Conservation (phyloP, 192 early-diverging fungal species). For the Coemansia guatemalensis region DNA sequence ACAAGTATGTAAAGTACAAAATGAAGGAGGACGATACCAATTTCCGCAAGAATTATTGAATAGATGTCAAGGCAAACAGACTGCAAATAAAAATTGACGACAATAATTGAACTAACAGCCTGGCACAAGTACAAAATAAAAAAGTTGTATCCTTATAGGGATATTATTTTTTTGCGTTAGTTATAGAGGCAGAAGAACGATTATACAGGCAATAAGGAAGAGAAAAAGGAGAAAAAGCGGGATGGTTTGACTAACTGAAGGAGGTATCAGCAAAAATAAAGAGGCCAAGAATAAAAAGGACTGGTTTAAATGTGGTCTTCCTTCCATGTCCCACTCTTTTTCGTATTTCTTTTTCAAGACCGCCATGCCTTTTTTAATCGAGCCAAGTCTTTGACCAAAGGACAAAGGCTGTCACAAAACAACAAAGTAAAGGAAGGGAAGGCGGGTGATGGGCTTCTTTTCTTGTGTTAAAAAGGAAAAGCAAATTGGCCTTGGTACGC, state of each 20-base stretch:
- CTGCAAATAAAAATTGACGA: not conserved
- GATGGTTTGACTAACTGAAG: not conserved
- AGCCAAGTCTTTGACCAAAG: not conserved
- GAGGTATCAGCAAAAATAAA: not conserved
- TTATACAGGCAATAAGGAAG: slow-evolving; percentile 2
- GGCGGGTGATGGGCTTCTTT: not conserved
- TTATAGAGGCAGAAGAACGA: slow-evolving; percentile 1
- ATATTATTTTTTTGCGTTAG: not conserved
- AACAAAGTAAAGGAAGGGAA: slow-evolving; percentile 3
- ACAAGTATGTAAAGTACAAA: not conserved
- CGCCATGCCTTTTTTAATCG: not conserved
- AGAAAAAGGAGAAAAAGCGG: slow-evolving; percentile 3
- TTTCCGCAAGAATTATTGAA: not conserved
- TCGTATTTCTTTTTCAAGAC: too few species aligned
- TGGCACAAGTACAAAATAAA: not conserved
- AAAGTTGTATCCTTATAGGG: slow-evolving; percentile 1
- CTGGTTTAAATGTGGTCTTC: too few species aligned
- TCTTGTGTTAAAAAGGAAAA: too few species aligned
- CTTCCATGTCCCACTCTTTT: not conserved
- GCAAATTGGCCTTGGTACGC: too few species aligned
- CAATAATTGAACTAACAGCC: not conserved
- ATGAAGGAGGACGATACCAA: too few species aligned
- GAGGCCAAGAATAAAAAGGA: too few species aligned
- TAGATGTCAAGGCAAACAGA: not conserved
- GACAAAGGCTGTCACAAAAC: not conserved